Evolutionary conservation across 176 grass and related monocot species (phyloP).

Genomic region (Chloris gayana): DNA sequence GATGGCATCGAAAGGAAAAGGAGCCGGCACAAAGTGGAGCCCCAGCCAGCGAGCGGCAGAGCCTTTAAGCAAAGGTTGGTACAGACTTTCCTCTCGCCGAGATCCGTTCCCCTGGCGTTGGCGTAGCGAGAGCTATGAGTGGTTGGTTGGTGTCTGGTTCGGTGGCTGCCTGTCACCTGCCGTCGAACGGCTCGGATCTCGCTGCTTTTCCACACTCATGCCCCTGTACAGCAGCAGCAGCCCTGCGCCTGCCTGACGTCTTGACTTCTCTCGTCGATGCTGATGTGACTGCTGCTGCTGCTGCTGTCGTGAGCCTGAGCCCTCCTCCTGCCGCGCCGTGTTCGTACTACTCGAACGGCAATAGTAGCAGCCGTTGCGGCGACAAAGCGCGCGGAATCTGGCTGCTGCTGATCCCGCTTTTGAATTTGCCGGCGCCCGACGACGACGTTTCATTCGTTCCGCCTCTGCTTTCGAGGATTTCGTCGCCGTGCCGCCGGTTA

Average conservation of each 20-base stretch:
- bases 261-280: constrained; percentile 1
- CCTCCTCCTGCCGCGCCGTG: background rate
- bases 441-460: background rate
- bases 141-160: background rate
- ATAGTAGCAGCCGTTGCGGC: background rate
- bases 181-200: background rate
- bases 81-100: background rate
- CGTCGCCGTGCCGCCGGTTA: background rate
- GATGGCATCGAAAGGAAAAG: constrained; percentile 43
- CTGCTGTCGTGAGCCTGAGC: background rate
- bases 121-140: background rate
- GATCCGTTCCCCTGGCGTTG: constrained; percentile 16
- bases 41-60: constrained; percentile 8
- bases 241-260: background rate
- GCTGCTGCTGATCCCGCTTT: constrained; percentile 7
- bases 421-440: background rate
- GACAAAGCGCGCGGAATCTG: constrained; percentile 2
- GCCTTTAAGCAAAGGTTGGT: constrained; percentile 33
- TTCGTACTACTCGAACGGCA: background rate
- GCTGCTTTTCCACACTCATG: background rate
- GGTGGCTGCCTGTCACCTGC: constrained; percentile 32
- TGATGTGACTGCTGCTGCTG: background rate
- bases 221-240: background rate
- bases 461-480: background rate
- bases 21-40: constrained; percentile 19